phyloP scores from a whole-genome alignment of 768 basidiomycete genomes.

The Tulasnella sp. region DNA sequence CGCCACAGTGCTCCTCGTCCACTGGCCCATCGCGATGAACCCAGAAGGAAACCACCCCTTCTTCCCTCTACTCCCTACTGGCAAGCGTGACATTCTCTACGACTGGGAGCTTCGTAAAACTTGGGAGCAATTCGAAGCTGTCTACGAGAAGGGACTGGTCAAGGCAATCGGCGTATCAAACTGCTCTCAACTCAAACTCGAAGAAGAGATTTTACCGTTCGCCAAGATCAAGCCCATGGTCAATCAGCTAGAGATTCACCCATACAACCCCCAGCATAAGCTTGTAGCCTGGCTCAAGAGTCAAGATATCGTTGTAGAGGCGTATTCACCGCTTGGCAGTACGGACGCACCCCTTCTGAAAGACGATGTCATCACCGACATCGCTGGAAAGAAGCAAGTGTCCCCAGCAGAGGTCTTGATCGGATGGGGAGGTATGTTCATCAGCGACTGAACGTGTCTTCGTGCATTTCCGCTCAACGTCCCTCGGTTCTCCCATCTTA shows the following conservation, averaged over 20 bases:
- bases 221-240: constrained; percentile 17
- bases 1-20: constrained; percentile 52
- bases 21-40: constrained; percentile 75
- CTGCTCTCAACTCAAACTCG: constrained; percentile 15
- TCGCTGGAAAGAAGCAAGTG: constrained; percentile 56
- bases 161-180: constrained; percentile 57
- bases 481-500: constrained; percentile 25
- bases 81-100: constrained; percentile 52
- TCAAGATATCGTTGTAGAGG: constrained; percentile 63
- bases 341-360: constrained; percentile 57
- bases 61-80: constrained; percentile 32
- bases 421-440: constrained; percentile 21
- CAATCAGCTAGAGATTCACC: constrained; percentile 57
- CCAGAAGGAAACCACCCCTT: constrained; percentile 29
- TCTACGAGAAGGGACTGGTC: constrained; percentile 61
- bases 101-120: constrained; percentile 68
- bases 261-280: constrained; percentile 59
- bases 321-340: constrained; percentile 72
- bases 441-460: background rate
- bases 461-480: background rate
- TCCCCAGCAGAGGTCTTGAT: constrained; percentile 29
- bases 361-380: constrained; percentile 50
- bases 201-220: constrained; percentile 9
- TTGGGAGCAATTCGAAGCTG: constrained; percentile 68
- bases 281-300: constrained; percentile 51